phyloP scores from a whole-genome alignment of 2,329 filamentous ascomycete species.

The Talaromyces sp. region DNA sequence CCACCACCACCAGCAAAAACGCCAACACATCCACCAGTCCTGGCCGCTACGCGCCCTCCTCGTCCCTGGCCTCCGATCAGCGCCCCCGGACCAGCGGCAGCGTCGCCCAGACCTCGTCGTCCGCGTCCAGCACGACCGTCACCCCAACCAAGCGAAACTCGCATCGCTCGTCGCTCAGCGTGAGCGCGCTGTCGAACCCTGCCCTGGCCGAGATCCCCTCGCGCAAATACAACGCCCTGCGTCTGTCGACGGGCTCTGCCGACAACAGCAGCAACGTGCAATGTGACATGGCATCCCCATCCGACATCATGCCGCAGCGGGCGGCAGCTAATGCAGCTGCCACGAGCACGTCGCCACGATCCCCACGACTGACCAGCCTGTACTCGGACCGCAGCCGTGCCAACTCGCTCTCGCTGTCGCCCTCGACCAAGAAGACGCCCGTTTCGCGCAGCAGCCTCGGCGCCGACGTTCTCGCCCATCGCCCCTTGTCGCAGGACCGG shows the following conservation, averaged over 20 bases:
- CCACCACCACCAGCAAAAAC: background rate
- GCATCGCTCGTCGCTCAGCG: conserved; percentile 16
- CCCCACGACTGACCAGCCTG: conserved; percentile 11
- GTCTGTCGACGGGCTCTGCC: conserved; percentile 10
- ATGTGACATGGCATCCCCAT: conserved; percentile 15
- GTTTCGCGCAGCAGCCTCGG: conserved; percentile 46
- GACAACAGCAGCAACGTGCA: conserved; percentile 8
- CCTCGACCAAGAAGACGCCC: conserved; percentile 35
- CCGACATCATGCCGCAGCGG: conserved; percentile 19
- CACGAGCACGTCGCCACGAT: conserved; percentile 13
- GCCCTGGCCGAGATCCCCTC: conserved; percentile 21
- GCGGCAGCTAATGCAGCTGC: conserved; percentile 13
- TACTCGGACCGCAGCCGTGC: conserved; percentile 40
- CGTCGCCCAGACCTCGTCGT: background rate
- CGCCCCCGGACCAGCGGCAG: conserved; percentile 10
- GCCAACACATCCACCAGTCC: background rate
- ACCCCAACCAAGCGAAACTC: conserved; percentile 9
- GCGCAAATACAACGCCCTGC: conserved; percentile 19
- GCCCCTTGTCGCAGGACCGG: conserved; percentile 3
- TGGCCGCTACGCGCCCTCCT: background rate
- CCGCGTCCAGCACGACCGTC: conserved; percentile 9
- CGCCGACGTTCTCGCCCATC: conserved; percentile 40
- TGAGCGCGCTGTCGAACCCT: conserved; percentile 20
- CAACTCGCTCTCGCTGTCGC: conserved; percentile 44
- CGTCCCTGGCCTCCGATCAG: conserved; percentile 7